Base-by-base conservation (phyloP, 1,284 basidiomycete species). In the Athelia psychrophila region DNA sequence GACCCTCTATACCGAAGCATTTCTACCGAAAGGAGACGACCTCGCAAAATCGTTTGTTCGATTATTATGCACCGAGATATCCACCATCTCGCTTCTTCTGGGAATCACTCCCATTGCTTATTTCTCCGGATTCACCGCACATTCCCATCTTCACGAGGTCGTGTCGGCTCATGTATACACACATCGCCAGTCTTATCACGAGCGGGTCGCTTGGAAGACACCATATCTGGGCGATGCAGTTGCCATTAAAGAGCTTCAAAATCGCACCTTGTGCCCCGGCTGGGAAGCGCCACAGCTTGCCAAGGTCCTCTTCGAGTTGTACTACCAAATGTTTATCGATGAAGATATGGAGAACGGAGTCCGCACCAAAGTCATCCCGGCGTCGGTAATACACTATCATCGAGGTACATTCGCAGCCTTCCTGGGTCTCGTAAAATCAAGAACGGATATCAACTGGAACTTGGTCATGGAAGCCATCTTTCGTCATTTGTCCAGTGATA, bases 131-230 rank as follows among this genome's bases (percentile, higher is more conserved):
- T 79, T 76, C 56, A 68, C 68, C 2, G 68, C 69, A 1, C 64
- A 64, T 2, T 78, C 74, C 5, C 76, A 77, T 54, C 61, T 65
- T 0, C 70, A 79, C 49, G 78, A 81, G 54, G 47, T 75, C 0
- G 16, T 69, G 18, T 27, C 64, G 15, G 23, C 19, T 20, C 6
- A 22, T 8, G 6, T 42, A 42, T 42, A n/a, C n/a, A n/a, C n/a
- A n/a, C n/a, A n/a, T 42, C n/a, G 50, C 12, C 25, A 35, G 27
- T 18, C 36, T 13, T 49, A 67, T 44, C 73, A 76, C 45, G 71
- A 78, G 53, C 64, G 64, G 16, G 63, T 73, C 2, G 66, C 70
- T 2, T 81, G 80, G 80, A 78, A 73, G 52, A 30, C 13, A 6
- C 27, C 27, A 13, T 30, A 30, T 30, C 27, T 30, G 6, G 27